Conservation (phyloP, 805 yeast genomes). For the Metschnikowia peoriensis region DNA sequence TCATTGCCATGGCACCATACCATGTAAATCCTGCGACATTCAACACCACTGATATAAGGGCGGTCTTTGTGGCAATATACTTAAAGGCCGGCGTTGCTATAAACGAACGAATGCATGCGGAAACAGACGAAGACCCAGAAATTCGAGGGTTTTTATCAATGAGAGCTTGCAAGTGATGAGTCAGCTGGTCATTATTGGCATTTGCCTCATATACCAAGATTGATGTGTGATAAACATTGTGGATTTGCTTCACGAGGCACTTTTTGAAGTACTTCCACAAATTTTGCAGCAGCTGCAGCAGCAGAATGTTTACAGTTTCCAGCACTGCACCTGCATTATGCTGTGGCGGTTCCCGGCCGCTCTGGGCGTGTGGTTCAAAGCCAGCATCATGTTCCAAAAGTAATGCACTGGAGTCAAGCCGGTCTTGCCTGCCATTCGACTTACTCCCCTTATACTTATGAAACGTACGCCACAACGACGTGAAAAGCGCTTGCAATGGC, state of each 20-base stretch:
- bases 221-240: constrained; percentile 43
- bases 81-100: constrained; percentile 44
- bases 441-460: constrained; percentile 22
- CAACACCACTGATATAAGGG: constrained; percentile 52
- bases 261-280: constrained; percentile 32
- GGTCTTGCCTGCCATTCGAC: constrained; percentile 24
- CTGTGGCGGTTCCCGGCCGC: constrained; percentile 11
- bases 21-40: constrained; percentile 80
- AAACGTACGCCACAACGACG: constrained; percentile 47
- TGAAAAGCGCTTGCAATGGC: constrained; percentile 59
- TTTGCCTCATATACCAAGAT: constrained; percentile 42
- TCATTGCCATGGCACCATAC: constrained; percentile 79
- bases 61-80: constrained; percentile 45
- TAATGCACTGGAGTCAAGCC: constrained; percentile 30
- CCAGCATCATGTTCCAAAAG: constrained; percentile 22
- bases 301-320: not conserved
- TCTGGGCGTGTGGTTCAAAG: constrained; percentile 4
- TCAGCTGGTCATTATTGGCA: constrained; percentile 34
- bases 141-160: constrained; percentile 38
- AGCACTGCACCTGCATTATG: not conserved
- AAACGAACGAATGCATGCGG: constrained; percentile 35
- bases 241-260: constrained; percentile 40
- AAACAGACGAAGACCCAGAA: constrained; percentile 31
- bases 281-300: constrained; percentile 10
- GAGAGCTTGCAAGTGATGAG: constrained; percentile 30